Percentiles rank a stretch among this genome's conserved stretches.
These are phyloP conservation scores for Metarhizium sp. DNA, from an alignment of 2,329 filamentous ascomycete species.

Conservation along the genomic window DNA sequence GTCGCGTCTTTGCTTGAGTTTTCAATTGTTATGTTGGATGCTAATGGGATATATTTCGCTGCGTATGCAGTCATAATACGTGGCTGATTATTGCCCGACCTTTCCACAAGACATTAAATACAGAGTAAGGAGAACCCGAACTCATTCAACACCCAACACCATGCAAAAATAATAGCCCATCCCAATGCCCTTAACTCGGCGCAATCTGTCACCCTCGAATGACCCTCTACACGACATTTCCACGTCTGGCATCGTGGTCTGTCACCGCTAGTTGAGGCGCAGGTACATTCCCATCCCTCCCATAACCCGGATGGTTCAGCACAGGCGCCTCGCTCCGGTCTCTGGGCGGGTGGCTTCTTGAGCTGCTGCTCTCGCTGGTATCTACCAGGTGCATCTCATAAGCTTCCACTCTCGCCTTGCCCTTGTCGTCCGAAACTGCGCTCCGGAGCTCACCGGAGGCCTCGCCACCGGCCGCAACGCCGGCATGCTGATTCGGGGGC, in stretches of 20 bases:
- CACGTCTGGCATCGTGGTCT: constrained; percentile 2
- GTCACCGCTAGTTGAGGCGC: constrained; percentile 11
- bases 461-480: constrained; percentile 7
- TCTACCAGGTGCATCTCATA: constrained; percentile 39
- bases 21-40: too few relatives aligned
- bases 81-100: too few relatives aligned
- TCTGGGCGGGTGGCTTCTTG: constrained; percentile 8
- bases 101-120: neutral
- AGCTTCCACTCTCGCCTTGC: constrained; percentile 30
- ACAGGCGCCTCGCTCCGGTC: constrained; percentile 27
- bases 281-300: constrained; percentile 23
- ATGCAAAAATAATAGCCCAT: neutral
- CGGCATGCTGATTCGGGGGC: constrained; percentile 9
- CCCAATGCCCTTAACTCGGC: neutral
- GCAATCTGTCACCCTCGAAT: neutral
- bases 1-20: too few relatives aligned
- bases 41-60: too few relatives aligned
- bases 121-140: neutral
- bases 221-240: constrained; percentile 2
- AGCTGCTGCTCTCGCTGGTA: constrained; percentile 14
- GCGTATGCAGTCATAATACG: neutral
- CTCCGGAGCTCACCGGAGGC: neutral
- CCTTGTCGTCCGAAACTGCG: constrained; percentile 23
- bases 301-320: constrained; percentile 33
- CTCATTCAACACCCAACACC: constrained; percentile 1